Evolutionary conservation across 2,329 filamentous ascomycete genomes (phyloP).

Genomic region (Amauroascus verrucosus): DNA sequence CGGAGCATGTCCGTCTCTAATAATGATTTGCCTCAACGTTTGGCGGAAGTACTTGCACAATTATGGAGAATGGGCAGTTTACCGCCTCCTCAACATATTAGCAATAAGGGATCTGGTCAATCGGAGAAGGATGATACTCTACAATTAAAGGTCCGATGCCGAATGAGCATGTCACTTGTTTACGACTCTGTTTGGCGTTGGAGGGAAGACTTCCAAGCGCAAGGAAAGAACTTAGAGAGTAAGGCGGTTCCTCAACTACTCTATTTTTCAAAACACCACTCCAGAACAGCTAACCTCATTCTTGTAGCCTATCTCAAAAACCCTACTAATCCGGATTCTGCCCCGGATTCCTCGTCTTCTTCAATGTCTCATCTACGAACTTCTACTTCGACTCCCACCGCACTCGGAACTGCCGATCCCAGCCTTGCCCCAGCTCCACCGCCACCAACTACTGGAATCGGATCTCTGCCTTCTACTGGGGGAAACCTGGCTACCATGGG

Average conservation of each 20-base stretch:
- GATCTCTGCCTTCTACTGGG: slow-evolving; percentile 16
- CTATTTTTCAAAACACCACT: background rate
- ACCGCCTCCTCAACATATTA: slow-evolving; percentile 15
- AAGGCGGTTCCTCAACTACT: slow-evolving; percentile 27
- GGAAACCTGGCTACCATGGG: slow-evolving; percentile 19
- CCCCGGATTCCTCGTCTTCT: slow-evolving; percentile 60
- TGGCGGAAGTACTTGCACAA: slow-evolving; percentile 56
- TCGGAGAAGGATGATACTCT: slow-evolving; percentile 38
- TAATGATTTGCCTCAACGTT: slow-evolving; percentile 54
- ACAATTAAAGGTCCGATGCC: slow-evolving; percentile 54
- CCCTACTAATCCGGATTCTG: slow-evolving; percentile 73
- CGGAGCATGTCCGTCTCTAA: slow-evolving; percentile 50
- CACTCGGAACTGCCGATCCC: slow-evolving; percentile 28
- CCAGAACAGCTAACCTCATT: slow-evolving; percentile 22
- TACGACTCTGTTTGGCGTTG: slow-evolving; percentile 60
- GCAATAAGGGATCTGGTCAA: slow-evolving; percentile 17
- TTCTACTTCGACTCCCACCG: slow-evolving; percentile 28
- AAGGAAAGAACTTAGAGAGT: slow-evolving; percentile 64
- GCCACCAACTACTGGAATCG: slow-evolving; percentile 26
- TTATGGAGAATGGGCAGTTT: slow-evolving; percentile 48
- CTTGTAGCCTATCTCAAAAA: slow-evolving; percentile 60
- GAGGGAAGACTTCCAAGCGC: slow-evolving; percentile 56
- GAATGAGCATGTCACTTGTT: slow-evolving; percentile 58
- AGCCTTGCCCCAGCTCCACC: slow-evolving; percentile 34
- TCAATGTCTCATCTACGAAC: slow-evolving; percentile 41